Evolutionary conservation across 805 yeast genomes (phyloP).

Genomic region (Cyberlindnera amylophila): DNA sequence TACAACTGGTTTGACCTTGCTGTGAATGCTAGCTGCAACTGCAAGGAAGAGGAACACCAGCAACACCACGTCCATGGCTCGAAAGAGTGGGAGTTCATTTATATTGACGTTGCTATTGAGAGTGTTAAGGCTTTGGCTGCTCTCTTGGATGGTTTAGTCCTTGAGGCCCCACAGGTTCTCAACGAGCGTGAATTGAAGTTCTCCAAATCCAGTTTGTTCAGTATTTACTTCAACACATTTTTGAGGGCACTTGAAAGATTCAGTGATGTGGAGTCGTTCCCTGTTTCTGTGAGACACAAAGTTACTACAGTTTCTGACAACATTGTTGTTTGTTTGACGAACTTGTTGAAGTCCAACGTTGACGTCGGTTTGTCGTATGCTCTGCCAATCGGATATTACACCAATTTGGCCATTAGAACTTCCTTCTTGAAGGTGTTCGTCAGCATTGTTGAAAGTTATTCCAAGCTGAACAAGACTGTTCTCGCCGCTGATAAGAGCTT

Average conservation of each 20-base stretch:
- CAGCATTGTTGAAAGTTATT: constrained; percentile 46
- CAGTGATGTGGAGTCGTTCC: constrained; percentile 32
- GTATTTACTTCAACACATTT: constrained; percentile 65
- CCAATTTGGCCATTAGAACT: constrained; percentile 57
- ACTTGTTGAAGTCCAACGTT: constrained; percentile 65
- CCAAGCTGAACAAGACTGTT: constrained; percentile 19
- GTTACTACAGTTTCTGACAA: constrained; percentile 55
- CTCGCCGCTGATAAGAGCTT: constrained; percentile 27
- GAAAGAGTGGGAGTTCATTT: constrained; percentile 44
- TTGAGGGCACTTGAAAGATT: constrained; percentile 39
- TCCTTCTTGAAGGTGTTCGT: constrained; percentile 78
- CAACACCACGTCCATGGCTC: constrained; percentile 3
- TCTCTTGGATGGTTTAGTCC: constrained; percentile 50
- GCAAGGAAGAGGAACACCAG: constrained; percentile 6
- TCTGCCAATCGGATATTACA: constrained; percentile 73
- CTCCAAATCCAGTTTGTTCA: constrained; percentile 58
- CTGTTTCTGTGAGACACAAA: constrained; percentile 46
- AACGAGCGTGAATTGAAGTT: constrained; percentile 49
- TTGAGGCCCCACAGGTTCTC: constrained; percentile 56
- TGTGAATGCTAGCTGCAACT: constrained; percentile 36
- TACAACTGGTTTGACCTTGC: constrained; percentile 55
- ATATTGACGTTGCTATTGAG: constrained; percentile 61
- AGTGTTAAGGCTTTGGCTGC: constrained; percentile 55
- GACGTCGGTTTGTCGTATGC: constrained; percentile 76
- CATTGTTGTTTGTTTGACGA: constrained; percentile 62